Conservation (phyloP, 129 eudicot species). For the Ambrosia trifida region DNA sequence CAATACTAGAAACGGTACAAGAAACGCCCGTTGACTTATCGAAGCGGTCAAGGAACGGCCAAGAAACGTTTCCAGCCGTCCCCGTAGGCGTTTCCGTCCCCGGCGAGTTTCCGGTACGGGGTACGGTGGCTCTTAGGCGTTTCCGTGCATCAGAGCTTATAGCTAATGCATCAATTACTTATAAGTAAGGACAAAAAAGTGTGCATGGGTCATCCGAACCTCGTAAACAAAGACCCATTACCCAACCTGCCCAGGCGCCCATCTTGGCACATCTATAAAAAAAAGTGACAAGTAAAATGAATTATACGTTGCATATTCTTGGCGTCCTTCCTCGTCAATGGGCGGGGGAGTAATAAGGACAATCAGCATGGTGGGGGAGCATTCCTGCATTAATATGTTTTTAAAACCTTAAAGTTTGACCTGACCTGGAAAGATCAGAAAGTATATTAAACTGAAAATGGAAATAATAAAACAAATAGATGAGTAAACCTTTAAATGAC, state of each 20-base stretch:
- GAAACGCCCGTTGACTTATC: too few relatives aligned
- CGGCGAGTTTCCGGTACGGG: too few relatives aligned
- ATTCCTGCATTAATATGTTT: conserved; percentile 44
- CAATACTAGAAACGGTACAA: too few relatives aligned
- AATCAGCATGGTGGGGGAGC: conserved; percentile 58
- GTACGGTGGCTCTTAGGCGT: too few relatives aligned
- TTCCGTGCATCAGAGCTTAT: too few relatives aligned
- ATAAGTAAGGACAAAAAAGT: not conserved
- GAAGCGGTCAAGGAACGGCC: too few relatives aligned
- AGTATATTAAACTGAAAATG: not conserved
- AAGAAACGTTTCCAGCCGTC: too few relatives aligned
- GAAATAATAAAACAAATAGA: conserved; percentile 6
- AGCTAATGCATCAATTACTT: not conserved
- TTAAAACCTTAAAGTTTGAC: conserved; percentile 16
- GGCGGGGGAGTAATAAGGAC: conserved; percentile 97
- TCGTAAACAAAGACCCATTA: not conserved
- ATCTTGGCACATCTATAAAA: not conserved
- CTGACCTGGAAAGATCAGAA: not conserved
- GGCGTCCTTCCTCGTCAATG: conserved; percentile 73
- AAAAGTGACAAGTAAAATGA: not conserved
- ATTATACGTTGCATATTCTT: conserved; percentile 57
- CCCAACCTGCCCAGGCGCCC: not conserved
- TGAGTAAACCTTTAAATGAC: conserved; percentile 62
- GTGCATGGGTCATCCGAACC: not conserved
- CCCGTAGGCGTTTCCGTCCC: too few relatives aligned